Percentiles rank a stretch among this genome's conserved stretches.
Conservation (phyloP, 1,284 basidiomycete genomes). For the Coniferiporia sulphurascens region DNA sequence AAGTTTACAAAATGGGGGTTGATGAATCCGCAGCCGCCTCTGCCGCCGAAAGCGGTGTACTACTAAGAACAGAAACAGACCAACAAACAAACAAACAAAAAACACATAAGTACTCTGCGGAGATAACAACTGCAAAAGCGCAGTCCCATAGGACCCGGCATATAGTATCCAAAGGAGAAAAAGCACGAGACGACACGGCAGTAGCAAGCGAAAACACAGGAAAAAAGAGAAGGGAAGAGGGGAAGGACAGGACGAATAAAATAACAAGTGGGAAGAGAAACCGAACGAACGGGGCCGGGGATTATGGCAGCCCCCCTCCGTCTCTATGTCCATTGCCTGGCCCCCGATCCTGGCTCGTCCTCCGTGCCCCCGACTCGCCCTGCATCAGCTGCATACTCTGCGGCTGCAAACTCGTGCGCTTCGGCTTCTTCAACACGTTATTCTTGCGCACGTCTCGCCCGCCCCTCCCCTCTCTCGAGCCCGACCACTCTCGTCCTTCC, state of each 20-base stretch:
- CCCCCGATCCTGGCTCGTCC: not conserved
- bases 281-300: not conserved
- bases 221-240: too few relatives aligned
- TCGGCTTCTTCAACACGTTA: slow-evolving; percentile 17
- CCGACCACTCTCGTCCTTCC: not conserved
- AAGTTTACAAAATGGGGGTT: too few relatives aligned
- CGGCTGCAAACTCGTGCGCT: slow-evolving; percentile 16
- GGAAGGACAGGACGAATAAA: not conserved
- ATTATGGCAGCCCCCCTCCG: slow-evolving; percentile 5
- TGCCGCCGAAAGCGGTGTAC: too few relatives aligned
- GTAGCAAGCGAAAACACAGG: too few relatives aligned
- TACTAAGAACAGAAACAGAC: too few relatives aligned
- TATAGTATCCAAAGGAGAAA: not conserved
- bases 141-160: not conserved
- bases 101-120: not conserved
- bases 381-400: not conserved
- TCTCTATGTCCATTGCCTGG: not conserved
- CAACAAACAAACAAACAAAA: too few relatives aligned
- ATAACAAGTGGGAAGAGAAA: not conserved
- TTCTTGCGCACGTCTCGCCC: not conserved
- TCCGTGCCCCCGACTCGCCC: not conserved
- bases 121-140: too few relatives aligned
- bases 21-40: too few relatives aligned
- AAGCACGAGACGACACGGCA: too few relatives aligned
- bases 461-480: not conserved